Evolutionary conservation across 192 early-diverging fungal species (phyloP).

Genomic region (Linnemannia exigua): DNA sequence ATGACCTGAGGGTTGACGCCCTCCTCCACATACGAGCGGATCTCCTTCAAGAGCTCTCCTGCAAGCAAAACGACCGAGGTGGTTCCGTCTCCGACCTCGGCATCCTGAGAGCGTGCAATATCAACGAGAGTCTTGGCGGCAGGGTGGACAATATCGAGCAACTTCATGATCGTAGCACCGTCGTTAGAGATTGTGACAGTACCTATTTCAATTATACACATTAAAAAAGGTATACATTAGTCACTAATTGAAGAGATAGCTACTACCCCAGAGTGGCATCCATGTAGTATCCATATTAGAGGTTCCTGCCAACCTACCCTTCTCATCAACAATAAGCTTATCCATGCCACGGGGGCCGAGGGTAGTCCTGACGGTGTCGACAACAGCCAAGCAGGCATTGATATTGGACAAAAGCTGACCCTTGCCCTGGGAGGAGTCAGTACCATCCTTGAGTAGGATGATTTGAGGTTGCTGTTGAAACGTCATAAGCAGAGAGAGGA

Average conservation of each 20-base stretch:
- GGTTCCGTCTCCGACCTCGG: constrained; percentile 99
- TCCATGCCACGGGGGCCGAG: constrained; percentile 99
- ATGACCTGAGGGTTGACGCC: constrained; percentile 95
- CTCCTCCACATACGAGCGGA: constrained; percentile 95
- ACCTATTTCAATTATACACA: constrained; percentile 62
- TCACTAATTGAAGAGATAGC: not conserved
- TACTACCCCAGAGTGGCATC: not conserved
- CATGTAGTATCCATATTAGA: not conserved
- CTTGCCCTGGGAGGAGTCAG: constrained; percentile 97
- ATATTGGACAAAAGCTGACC: constrained; percentile 99
- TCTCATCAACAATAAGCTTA: constrained; percentile 97
- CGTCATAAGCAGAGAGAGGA: not conserved
- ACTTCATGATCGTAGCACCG: constrained; percentile 98
- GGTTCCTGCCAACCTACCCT: constrained; percentile 63
- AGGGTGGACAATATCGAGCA: constrained; percentile 98
- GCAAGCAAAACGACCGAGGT: constrained; percentile 98
- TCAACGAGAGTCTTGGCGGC: constrained; percentile 98
- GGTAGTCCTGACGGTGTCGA: constrained; percentile 96
- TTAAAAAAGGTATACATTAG: not conserved
- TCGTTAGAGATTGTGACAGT: constrained; percentile 98
- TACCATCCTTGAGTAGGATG: constrained; percentile 99
- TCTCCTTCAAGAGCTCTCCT: constrained; percentile 96
- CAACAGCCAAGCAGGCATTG: constrained; percentile 94
- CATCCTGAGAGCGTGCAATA: constrained; percentile 98
- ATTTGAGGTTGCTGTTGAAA: constrained; percentile 93